Percentiles rank a stretch among this genome's conserved stretches.
Evolutionary conservation across 2,329 filamentous ascomycete species (phyloP).

Genomic region (Pyrenophora tritici-repentis): DNA sequence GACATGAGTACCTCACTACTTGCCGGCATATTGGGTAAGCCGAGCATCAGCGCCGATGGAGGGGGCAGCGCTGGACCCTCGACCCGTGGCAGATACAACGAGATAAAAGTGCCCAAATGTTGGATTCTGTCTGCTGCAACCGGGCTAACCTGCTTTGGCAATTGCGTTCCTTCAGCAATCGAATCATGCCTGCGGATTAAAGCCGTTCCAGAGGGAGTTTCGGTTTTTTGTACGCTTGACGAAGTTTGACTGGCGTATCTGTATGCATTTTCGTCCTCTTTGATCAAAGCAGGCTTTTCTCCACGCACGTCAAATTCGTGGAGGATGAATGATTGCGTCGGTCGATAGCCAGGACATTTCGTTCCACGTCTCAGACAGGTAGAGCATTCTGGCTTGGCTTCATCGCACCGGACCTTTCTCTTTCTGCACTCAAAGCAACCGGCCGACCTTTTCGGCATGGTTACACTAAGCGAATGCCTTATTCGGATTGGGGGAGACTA

Average conservation of each 20-base stretch:
- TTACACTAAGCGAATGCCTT: constrained; percentile 14
- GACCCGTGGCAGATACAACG: constrained; percentile 37
- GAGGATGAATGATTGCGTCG: constrained; percentile 42
- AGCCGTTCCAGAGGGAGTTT: constrained; percentile 4
- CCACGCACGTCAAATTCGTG: constrained; percentile 40
- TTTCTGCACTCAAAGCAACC: constrained; percentile 47
- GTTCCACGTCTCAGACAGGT: constrained; percentile 42
- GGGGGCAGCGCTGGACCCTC: constrained; percentile 39
- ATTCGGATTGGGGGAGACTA: background rate
- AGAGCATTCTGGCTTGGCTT: constrained; percentile 43
- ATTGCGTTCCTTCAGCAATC: constrained; percentile 21
- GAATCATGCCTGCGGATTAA: constrained; percentile 19
- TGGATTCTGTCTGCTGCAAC: constrained; percentile 45
- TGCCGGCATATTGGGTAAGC: constrained; percentile 38
- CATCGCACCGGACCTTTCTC: constrained; percentile 46
- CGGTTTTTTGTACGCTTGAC: constrained; percentile 6
- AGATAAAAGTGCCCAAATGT: constrained; percentile 40
- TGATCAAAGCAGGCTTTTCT: constrained; percentile 39
- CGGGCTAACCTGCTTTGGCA: constrained; percentile 40
- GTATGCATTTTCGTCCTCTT: constrained; percentile 43
- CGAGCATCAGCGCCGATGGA: constrained; percentile 44
- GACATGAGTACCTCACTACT: constrained; percentile 38
- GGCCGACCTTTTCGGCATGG: constrained; percentile 45
- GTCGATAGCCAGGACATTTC: constrained; percentile 45
- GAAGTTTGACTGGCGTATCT: constrained; percentile 35